Percentiles rank a stretch among this genome's conserved stretches.
Conservation (phyloP, 1,284 basidiomycete species). For the Cutaneotrichosporon dermatis region DNA sequence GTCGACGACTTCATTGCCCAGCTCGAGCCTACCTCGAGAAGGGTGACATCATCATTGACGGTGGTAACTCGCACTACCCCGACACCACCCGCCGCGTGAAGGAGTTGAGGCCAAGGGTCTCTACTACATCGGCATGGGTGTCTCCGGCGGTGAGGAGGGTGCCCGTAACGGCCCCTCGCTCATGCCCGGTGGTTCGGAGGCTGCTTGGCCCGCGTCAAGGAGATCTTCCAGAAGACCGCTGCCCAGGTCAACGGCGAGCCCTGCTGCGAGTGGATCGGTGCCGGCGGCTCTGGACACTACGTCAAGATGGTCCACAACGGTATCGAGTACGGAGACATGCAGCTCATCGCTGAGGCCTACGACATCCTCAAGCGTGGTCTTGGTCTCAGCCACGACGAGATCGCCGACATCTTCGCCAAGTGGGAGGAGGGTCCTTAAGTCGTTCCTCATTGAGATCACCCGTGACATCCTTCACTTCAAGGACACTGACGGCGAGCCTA, state of each 20-base stretch:
- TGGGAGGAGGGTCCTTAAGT: conserved; percentile 99
- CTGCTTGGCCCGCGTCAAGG: conserved; percentile 97
- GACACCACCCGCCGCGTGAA: conserved; percentile 92
- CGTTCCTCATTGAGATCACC: conserved; percentile 98
- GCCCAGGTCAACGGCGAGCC: conserved; percentile 94
- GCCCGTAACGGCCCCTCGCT: conserved; percentile 95
- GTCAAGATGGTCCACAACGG: conserved; percentile 59
- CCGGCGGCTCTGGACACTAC: conserved; percentile 97
- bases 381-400: conserved; percentile 75
- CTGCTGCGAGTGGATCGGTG: conserved; percentile 99
- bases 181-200: conserved; percentile 96
- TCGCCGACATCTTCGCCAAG: conserved; percentile 78
- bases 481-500: conserved; percentile 79
- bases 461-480: conserved; percentile 92
- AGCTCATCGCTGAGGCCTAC: conserved; percentile 96
- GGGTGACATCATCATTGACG: conserved; percentile 95
- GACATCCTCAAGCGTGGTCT: conserved; percentile 98
- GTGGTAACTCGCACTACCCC: conserved; percentile 99
- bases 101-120: conserved; percentile 92
- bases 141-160: conserved; percentile 99
- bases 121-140: conserved; percentile 96
- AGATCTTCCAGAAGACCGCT: conserved; percentile 97
- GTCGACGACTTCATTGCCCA: conserved; percentile 59
- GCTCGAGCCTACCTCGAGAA: conserved; percentile 58
- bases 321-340: conserved; percentile 99